Conservation (phyloP, 371 early-diverging fungal species). For the Rhizopus sp. region DNA sequence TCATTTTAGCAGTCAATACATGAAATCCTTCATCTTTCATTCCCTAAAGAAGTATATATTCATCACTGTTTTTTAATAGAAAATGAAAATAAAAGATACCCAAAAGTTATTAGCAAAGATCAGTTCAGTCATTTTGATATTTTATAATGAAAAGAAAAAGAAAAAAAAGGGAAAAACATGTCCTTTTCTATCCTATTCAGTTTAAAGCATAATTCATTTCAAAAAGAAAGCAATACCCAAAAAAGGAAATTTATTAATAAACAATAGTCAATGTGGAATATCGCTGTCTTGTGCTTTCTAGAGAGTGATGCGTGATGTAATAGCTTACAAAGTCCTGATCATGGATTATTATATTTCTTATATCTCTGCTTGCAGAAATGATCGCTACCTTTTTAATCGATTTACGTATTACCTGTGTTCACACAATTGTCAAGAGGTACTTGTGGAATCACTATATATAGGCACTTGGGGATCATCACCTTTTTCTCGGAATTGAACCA, state of each 20-base stretch:
- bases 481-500: too few relatives aligned
- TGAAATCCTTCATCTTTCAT: slow-evolving; percentile 86
- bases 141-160: neutral
- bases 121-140: slow-evolving; percentile 8
- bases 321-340: too few relatives aligned
- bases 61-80: neutral
- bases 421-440: too few relatives aligned
- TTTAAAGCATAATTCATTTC: neutral
- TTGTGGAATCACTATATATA: too few relatives aligned
- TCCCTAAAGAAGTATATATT: slow-evolving; percentile 54
- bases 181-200: neutral
- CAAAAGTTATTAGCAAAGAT: slow-evolving; percentile 51
- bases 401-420: too few relatives aligned
- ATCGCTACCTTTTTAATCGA: too few relatives aligned
- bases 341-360: too few relatives aligned
- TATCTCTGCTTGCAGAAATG: too few relatives aligned
- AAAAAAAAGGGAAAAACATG: neutral
- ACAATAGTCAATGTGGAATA: neutral
- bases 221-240: neutral
- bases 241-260: neutral
- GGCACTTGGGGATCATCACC: too few relatives aligned
- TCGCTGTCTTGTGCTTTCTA: too few relatives aligned
- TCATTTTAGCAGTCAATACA: slow-evolving; percentile 79
- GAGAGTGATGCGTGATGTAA: too few relatives aligned
- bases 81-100: slow-evolving; percentile 19